Percentiles rank a stretch among this genome's conserved stretches.
Evolutionary conservation across 768 basidiomycete genomes (phyloP).

Genomic region (Termitomyces sp.): DNA sequence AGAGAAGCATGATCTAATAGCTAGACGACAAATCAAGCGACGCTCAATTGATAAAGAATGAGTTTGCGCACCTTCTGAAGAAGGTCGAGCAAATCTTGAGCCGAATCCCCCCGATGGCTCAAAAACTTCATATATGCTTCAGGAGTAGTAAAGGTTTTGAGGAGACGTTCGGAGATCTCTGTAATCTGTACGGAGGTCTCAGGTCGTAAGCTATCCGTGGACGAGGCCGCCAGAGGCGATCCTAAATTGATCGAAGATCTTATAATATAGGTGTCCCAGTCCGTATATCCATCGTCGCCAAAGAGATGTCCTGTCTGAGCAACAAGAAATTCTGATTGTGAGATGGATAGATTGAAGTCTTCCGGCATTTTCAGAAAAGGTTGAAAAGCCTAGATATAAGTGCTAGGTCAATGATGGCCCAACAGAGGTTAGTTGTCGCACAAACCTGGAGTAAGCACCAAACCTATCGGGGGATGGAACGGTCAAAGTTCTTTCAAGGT

Average conservation of each 20-base stretch:
- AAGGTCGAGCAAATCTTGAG: constrained; percentile 16
- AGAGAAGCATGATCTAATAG: constrained; percentile 14
- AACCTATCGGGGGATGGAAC: too few species aligned
- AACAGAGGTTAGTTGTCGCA: background rate
- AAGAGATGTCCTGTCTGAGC: background rate
- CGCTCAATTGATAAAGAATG: background rate
- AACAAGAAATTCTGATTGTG: background rate
- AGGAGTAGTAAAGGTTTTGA: constrained; percentile 10
- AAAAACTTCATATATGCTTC: constrained; percentile 11
- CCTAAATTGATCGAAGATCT: background rate
- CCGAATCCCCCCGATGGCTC: constrained; percentile 10
- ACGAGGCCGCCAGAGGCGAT: background rate
- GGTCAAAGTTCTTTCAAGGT: background rate
- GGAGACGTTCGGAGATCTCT: constrained; percentile 7
- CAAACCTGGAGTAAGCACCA: background rate
- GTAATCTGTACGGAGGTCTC: constrained; percentile 3
- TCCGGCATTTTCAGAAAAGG: background rate
- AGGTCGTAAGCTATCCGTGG: background rate
- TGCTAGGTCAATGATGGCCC: background rate
- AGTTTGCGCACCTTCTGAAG: constrained; percentile 17
- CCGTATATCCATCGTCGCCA: background rate
- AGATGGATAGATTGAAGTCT: background rate
- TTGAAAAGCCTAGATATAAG: background rate
- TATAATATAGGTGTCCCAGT: background rate
- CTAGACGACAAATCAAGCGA: constrained; percentile 9